These are phyloP conservation scores for Melanogaster broomeanus DNA, from an alignment of 768 basidiomycete genomes.

Conservation along the genomic window DNA sequence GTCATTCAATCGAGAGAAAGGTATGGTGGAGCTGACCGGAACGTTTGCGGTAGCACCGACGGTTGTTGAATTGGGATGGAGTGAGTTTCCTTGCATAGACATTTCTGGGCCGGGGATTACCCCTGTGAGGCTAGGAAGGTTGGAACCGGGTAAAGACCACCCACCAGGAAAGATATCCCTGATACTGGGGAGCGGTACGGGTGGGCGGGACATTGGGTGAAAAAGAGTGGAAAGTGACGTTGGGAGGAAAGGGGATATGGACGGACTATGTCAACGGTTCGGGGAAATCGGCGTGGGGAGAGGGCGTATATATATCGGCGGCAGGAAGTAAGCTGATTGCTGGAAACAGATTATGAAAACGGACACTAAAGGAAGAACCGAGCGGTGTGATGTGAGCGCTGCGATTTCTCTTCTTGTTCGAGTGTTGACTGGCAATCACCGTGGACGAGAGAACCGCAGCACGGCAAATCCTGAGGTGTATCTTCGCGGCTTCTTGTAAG, in stretches of 20 bases:
- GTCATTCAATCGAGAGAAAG: neutral
- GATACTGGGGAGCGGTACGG: constrained; percentile 48
- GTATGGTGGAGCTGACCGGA: constrained; percentile 6
- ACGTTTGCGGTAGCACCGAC: neutral
- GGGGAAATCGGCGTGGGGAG: constrained; percentile 5
- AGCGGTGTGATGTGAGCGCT: constrained; percentile 19
- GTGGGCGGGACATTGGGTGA: constrained; percentile 23
- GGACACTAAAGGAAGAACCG: constrained; percentile 24
- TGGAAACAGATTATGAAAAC: constrained; percentile 14
- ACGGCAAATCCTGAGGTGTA: constrained; percentile 21
- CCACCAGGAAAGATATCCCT: constrained; percentile 58
- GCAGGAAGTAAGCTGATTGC: constrained; percentile 3
- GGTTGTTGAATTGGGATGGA: neutral
- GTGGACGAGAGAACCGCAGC: constrained; percentile 11
- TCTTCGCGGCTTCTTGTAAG: constrained; percentile 14
- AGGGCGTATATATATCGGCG: constrained; percentile 15
- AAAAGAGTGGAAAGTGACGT: neutral
- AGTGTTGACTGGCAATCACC: constrained; percentile 25
- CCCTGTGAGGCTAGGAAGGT: neutral
- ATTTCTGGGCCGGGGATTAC: constrained; percentile 20
- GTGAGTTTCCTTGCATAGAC: constrained; percentile 13
- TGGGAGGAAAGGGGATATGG: neutral
- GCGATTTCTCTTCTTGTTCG: constrained; percentile 8
- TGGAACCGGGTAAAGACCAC: neutral
- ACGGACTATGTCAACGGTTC: neutral